Base-by-base conservation (phyloP, 179 eudicot species). In the Heliamphora pulchella region DNA sequence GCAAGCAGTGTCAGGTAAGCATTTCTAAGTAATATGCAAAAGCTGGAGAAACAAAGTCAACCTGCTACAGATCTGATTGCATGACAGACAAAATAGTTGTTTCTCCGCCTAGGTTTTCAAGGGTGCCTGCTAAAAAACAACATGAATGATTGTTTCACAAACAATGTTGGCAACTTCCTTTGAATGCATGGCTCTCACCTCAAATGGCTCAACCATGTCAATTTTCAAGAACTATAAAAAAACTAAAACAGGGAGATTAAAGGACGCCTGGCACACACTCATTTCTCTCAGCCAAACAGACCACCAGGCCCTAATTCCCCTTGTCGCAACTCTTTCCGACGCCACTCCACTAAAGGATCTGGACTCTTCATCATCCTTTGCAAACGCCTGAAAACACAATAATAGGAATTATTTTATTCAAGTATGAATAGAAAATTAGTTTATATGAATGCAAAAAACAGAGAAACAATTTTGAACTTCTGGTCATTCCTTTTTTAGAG, bases 331-430 rank as follows among this genome's bases (percentile, higher is more conserved):
- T 94, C 97, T 82, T 91, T 94, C 85, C 91, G 85, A 17, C 93
- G 92, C 75, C 86, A 97, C 90, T 96, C 99, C 84, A 92, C 97
- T 76, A 96, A 84, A 71, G 98, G 98, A 86, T 96, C 99, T 22
- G 99, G 99, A 85, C 97, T 96, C 87, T 94, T 96, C 91, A 92
- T 78, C 73, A 94, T 84, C 83, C 99, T 92, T 76, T 97, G 87
- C 79, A 85, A 57, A 44, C 99, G 99, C 91, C 99, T 96, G 84
- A 84, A 78, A 62, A 18, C 22, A 22, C 81, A 31, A 31, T 31
- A 31, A 31, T 31, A 31, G 0, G 39, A 31, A 31, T 31, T 31
- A 31, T 31, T 31, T 31, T 31, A 31, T 31, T 31, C 39, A 31
- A 31, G 39, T 31, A 82, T 9, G 14, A 54, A 68, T 18, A 75